Evolutionary conservation across 2,329 filamentous ascomycete genomes (phyloP), one percentile per base, ranked within the genome.

Genomic region (Canariomyces notabilis): DNA sequence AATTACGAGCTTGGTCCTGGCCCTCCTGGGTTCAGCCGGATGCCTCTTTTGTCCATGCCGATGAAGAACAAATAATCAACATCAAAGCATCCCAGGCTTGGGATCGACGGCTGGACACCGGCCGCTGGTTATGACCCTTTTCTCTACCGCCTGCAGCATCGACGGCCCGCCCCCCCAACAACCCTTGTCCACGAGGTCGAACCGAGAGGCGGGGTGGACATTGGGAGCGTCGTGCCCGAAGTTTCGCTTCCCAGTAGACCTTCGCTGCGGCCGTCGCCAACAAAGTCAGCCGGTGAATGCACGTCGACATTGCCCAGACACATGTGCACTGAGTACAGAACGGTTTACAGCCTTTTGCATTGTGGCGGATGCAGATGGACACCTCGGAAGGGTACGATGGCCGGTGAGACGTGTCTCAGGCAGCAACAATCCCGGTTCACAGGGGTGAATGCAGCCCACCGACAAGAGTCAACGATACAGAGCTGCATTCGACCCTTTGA

Each of bases 271-370:
- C n/a, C n/a, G n/a, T n/a, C n/a, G n/a, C 26, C 26, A 9, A 29
- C 14, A 35, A 35, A 16, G 37, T 39, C 37, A 39, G 37, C 42
- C 42, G 36, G 33, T 37, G n/a, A n/a, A 32, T 41, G 15, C 19
- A 18, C 36, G 32, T 11, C 31, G 20, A 34, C 32, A 8, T 20
- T 20, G 33, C 44, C 6, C n/a, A 23, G 18, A 19, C 14, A 15
- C 22, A 15, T 19, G 9, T 20, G 34, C 37, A 37, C 39, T 39
- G 39, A 43, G 39, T 40, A 40, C 45, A 43, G 34, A 36, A 21
- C 34, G 40, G 29, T 48, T 46, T 43, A 33, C 18, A 40, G 45
- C 45, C 45, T 43, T 43, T 12, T 48, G 45, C 45, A 48, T 39
- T 33, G 20, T 33, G 44, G 11, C 9, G 16, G 37, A 23, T 22